Evolutionary conservation across 257 asterid species (phyloP).

Genomic region (Datura wrightii): DNA sequence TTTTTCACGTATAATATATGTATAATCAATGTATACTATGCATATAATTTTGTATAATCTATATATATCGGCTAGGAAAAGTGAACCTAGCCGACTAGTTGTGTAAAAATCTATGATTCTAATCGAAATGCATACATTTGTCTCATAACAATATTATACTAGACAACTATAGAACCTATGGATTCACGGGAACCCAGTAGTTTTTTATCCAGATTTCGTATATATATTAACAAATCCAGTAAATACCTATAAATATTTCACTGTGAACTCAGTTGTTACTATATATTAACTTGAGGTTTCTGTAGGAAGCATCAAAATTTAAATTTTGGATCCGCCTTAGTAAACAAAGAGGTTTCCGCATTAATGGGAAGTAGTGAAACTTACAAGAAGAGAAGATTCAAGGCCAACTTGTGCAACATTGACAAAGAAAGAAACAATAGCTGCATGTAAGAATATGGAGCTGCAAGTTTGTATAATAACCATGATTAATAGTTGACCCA

Average conservation of each 20-base stretch:
- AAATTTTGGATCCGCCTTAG: neutral
- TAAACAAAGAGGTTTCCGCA: neutral
- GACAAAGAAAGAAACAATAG: conserved; percentile 69
- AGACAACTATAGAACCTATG: neutral
- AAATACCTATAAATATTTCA: neutral
- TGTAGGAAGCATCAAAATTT: neutral
- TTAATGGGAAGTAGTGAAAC: neutral
- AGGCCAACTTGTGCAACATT: conserved; percentile 80
- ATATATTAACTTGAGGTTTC: neutral
- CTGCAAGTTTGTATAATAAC: conserved; percentile 46
- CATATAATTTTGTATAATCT: neutral
- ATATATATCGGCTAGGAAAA: neutral
- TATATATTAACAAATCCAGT: neutral
- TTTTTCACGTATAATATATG: neutral
- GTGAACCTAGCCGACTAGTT: neutral
- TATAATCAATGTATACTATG: neutral
- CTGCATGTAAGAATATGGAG: conserved; percentile 76
- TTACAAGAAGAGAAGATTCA: conserved; percentile 69
- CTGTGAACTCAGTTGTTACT: neutral
- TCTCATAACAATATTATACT: neutral
- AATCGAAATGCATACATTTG: too few species aligned
- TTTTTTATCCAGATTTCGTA: neutral
- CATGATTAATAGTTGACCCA: neutral
- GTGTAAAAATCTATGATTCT: neutral
- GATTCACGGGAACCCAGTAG: neutral